Base-by-base conservation (phyloP, 495 filamentous ascomycete genomes). In the Penicillium bialowiezense region DNA sequence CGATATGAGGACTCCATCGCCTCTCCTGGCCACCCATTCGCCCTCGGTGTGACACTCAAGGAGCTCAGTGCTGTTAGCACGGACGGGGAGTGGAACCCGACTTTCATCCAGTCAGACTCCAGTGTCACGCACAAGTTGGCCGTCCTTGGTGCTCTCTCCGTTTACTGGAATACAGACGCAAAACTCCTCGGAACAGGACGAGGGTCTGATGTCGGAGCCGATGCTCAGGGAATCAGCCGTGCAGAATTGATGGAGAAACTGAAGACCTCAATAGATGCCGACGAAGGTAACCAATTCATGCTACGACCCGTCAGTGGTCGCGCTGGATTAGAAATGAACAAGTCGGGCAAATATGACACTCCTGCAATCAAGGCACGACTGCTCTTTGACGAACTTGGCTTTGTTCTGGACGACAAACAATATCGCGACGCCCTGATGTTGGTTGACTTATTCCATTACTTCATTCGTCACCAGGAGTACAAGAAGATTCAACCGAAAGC, bases 121-220 rank as follows among this genome's bases (percentile, higher is more conserved):
- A 75, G 78, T 18, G 86, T 86, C 3, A 96, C 91, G 10, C 89
- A 98, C 69, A 98, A 98, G 66, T 73, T 97, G 19, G 93, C 91
- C 2, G 89, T 85, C 18, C 78, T 98, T 29, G 88, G 86, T 8
- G 88, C 90, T 8, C 70, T 98, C 41, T 89, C 93, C 2, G 80
- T 97, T 2, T 98, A 98, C 71, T 98, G 95, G 95, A 91, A 97
- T 63, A 97, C 93, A 7, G 91, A 98, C 70, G 80, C 90, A 7
- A 73, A 82, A 26, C 79, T 97, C 3, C 69, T 97, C 47, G 89
- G 90, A 6, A 83, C 84, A 14, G 90, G 91, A 1, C 78, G 77
- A 34, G 82, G 81, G 9, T 71, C 70, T 33, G 72, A 80, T 44
- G 63, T 74, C 31, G 79, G 78, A 23, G 80, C 87, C 31, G 83